These are phyloP conservation scores for Clavulina sp. DNA, from an alignment of 768 basidiomycete genomes.

Conservation along the genomic window DNA sequence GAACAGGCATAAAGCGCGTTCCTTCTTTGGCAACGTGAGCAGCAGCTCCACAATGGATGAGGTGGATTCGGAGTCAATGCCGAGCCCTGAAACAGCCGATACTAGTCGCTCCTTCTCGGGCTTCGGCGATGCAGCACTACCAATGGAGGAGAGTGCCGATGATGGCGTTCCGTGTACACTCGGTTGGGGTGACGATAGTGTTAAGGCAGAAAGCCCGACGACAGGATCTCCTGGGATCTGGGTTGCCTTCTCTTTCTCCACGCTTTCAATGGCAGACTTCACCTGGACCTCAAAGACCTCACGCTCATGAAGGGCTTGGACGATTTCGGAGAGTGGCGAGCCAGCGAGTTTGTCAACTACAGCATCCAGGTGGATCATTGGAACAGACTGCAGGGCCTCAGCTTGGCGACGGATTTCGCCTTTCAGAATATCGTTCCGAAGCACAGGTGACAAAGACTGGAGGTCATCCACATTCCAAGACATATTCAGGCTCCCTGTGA, in stretches of 20 bases:
- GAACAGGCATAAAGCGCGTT: slow-evolving; percentile 82
- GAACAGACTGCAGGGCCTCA: slow-evolving; percentile 33
- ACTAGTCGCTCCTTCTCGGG: slow-evolving; percentile 65
- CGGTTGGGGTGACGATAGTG: slow-evolving; percentile 55
- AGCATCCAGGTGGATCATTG: slow-evolving; percentile 36
- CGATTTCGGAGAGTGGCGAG: slow-evolving; percentile 57
- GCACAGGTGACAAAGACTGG: slow-evolving; percentile 65
- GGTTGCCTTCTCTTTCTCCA: background rate
- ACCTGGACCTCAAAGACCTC: slow-evolving; percentile 50
- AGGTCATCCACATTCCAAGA: slow-evolving; percentile 83
- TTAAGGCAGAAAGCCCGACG: background rate
- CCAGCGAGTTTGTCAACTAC: slow-evolving; percentile 58
- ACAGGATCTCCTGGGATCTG: background rate
- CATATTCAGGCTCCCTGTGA: slow-evolving; percentile 59
- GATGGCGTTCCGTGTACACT: slow-evolving; percentile 23
- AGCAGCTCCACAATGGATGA: slow-evolving; percentile 57
- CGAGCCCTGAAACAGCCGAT: slow-evolving; percentile 46
- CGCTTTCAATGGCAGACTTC: slow-evolving; percentile 9
- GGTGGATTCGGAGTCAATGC: slow-evolving; percentile 31
- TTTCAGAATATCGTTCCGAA: slow-evolving; percentile 68
- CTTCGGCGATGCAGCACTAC: slow-evolving; percentile 32
- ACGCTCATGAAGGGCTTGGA: slow-evolving; percentile 57
- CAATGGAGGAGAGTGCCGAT: slow-evolving; percentile 51
- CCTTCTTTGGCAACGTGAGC: slow-evolving; percentile 75
- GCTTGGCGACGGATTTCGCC: slow-evolving; percentile 68